These are phyloP conservation scores for Xylaria hypoxylon DNA, from an alignment of 2,329 filamentous ascomycete species.

Conservation along the genomic window DNA sequence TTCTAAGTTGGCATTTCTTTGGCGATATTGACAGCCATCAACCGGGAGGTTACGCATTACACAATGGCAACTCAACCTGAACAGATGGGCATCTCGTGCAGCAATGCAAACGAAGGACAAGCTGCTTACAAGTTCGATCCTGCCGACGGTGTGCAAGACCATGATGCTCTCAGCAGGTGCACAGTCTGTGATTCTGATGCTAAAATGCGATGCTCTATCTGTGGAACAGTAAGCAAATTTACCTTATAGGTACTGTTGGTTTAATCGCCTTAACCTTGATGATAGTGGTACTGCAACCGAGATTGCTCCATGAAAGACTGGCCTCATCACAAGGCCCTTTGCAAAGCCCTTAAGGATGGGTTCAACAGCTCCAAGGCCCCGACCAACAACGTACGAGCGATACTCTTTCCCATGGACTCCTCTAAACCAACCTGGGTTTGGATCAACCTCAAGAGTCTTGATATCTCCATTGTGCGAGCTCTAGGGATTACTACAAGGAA, in stretches of 20 bases:
- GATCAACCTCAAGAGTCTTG: slow-evolving; percentile 16
- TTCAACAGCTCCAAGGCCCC: slow-evolving; percentile 12
- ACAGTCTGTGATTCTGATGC: slow-evolving; percentile 12
- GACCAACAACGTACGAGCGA: slow-evolving; percentile 22
- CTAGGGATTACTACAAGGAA: slow-evolving; percentile 5
- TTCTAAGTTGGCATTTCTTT: background rate
- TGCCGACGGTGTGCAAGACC: slow-evolving; percentile 4
- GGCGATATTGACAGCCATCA: no score
- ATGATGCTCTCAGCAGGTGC: slow-evolving; percentile 7
- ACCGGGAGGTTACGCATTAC: background rate
- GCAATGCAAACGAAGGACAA: slow-evolving; percentile 21
- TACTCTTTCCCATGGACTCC: slow-evolving; percentile 29
- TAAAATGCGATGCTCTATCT: slow-evolving; percentile 3
- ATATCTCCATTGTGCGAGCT: background rate
- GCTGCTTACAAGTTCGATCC: slow-evolving; percentile 6
- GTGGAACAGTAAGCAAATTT: slow-evolving; percentile 13
- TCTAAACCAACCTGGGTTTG: slow-evolving; percentile 13
- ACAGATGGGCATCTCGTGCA: background rate
- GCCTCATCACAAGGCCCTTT: slow-evolving; percentile 31
- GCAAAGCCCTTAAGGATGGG: slow-evolving; percentile 13
- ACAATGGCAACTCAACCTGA: background rate
- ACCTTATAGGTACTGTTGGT: background rate
- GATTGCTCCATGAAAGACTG: slow-evolving; percentile 30
- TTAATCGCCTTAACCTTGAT: background rate
- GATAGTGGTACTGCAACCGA: slow-evolving; percentile 31